These are phyloP conservation scores for Phaeophleospora eucalypticola DNA, from an alignment of 2,329 filamentous ascomycete species.

Conservation along the genomic window DNA sequence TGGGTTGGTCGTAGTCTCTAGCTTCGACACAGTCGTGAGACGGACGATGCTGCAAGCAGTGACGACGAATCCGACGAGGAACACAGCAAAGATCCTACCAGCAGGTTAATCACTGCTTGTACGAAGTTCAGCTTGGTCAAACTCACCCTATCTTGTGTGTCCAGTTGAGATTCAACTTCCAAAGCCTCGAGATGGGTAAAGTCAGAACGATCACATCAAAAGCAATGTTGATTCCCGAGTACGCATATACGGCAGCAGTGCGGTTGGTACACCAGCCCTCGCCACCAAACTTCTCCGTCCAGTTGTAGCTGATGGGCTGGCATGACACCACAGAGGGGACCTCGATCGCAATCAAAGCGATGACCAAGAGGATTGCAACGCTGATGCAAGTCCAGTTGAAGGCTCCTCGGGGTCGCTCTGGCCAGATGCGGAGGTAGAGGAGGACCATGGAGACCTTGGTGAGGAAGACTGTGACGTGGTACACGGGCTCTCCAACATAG, in stretches of 20 bases:
- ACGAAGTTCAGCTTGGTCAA: too few relatives aligned
- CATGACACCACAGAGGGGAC: constrained; percentile 1
- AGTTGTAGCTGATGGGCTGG: neutral
- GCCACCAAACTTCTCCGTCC: neutral
- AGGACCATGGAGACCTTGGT: constrained; percentile 10
- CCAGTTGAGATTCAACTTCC: too few relatives aligned
- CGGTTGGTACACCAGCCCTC: constrained; percentile 5
- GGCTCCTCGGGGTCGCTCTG: neutral
- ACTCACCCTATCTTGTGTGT: too few relatives aligned
- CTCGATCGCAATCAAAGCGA: neutral
- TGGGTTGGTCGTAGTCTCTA: too few relatives aligned
- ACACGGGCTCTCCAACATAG: constrained; percentile 7
- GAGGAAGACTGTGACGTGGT: constrained; percentile 2
- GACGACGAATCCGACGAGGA: too few relatives aligned
- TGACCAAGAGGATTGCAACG: neutral
- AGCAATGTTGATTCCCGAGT: constrained; percentile 4
- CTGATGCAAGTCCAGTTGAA: neutral
- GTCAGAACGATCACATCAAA: constrained; percentile 7
- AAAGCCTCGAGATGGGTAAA: too few relatives aligned
- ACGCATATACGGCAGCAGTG: neutral
- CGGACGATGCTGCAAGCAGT: too few relatives aligned
- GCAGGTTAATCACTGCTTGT: too few relatives aligned
- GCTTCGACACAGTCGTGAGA: too few relatives aligned
- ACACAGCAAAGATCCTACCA: too few relatives aligned
- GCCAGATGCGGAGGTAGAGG: constrained; percentile 9